Evolutionary conservation across 768 basidiomycete genomes (phyloP), one percentile per base, ranked within the genome.

Genomic region (Lactarius pseudohatsudake): DNA sequence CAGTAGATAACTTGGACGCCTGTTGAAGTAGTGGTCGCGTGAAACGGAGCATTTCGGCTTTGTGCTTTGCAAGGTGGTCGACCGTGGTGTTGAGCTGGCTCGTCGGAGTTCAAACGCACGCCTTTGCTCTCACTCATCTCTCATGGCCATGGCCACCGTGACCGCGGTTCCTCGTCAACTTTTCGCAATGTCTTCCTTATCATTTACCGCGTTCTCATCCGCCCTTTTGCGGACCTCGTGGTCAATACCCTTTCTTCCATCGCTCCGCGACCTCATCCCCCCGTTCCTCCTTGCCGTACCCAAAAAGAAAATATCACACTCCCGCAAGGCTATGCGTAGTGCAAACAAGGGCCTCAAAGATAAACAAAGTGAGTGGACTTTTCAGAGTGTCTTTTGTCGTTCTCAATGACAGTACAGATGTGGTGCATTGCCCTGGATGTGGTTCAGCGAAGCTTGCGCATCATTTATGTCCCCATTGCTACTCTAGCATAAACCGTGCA

Each of bases 321-420:
- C 93, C 26, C 83, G 92, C 60, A 98, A 98, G 77, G 84, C 89
- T n/a, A 96, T 96, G 94, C 84, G 96, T 50, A 87, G 87, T 69
- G 90, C 95, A 18, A 94, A 95, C 77, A 98, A 98, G 77, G 94
- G 95, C 1, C 79, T 97, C 72, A 93, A 95, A 76, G 95, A 98
- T 77, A 96, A 94, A 76, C 87, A 87, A 67, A 94, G 96, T 94
- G 73, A 67, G 86, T 13, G 77, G 3, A 16, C 38, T 0, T 53
- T 45, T 11, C 47, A 43, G 43, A 9, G 11, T 26, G 20, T 45
- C 47, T 57, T 30, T 61, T 26, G 54, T 57, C 36, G 41, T 26
- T 38, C 1, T 59, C 30, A 43, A 15, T 30, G 34, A 41, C 4
- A 61, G 30, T 66, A 9, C 28, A 98, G 96, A 96, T 75, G 86